Base-by-base conservation (phyloP, 176 grass and related monocot genomes). In the Cymbopogon citratus region DNA sequence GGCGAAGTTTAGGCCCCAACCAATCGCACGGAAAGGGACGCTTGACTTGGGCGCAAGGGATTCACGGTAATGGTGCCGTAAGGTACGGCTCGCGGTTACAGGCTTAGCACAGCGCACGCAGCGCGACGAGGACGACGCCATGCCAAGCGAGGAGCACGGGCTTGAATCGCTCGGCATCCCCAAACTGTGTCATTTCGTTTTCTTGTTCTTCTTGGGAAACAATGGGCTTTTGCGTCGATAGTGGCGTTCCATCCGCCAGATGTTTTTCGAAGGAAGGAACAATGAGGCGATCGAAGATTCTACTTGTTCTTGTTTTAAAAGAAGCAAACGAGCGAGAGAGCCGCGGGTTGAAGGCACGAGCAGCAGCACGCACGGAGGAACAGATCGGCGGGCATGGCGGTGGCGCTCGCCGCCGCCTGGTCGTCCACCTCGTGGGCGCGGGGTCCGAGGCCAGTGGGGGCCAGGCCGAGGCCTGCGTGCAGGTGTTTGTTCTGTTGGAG, bases 41-140 rank as follows among this genome's bases (percentile, higher is more conserved):
- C 77, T 74, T 86, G 63, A 44, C 84, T 80, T 80, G 13, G 45
- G 69, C 69, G 35, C 59, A 80, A 80, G 74, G 84, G 84, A 36
- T 74, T 86, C 59, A 43, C 69, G 9, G 60, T 74, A 74, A 80
- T 23, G 31, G 56, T 12, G n/a, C 45, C 69, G 76, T 86, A 74
- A 59, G 43, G 59, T 15, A 59, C 76, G 40, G 76, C 18, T 21
- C 51, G 51, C 51, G 51, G 51, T n/a, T 56, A 9, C 51, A 52
- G 49, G 49, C 18, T 51, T 51, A 19, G 31, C 13, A 28, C 54
- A 29, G 57, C n/a, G n/a, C n/a, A n/a, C 84, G 12, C 57, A 45
- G 31, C 7, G 52, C 14, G 13, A 48, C 3, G 57, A 40, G 1
- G 23, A 61, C 11, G 67, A 77, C 23, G 63, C 46, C 49, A 24